Evolutionary conservation across 495 filamentous ascomycete species (phyloP), one percentile per base, ranked within the genome.

Genomic region (Jackrogersella minutella): DNA sequence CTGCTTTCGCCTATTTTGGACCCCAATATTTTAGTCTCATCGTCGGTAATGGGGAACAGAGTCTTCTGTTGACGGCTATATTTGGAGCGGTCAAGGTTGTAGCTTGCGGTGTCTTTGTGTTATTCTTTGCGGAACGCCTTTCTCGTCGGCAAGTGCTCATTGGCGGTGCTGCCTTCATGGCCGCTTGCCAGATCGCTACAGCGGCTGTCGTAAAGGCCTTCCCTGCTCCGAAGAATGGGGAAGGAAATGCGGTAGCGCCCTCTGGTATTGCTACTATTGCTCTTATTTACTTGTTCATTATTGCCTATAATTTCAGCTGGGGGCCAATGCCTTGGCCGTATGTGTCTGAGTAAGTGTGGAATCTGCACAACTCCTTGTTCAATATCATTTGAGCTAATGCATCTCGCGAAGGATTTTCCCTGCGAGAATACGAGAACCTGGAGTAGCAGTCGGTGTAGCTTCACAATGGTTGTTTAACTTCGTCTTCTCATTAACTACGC

Each of bases 391-490:
- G 76, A 11, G 76, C 77, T 80, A 78, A 79, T n/a, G n/a, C 1
- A 78, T 76, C 56, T 62, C 50, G 0, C 67, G 72, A 9, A 83
- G 83, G 60, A 84, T 83, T 50, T 84, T 84, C 69, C 78, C 82
- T 0, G 76, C 78, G 0, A 77, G 81, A 1, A 81, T 84, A 14
- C 74, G 82, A 39, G 81, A 78, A 58, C 64, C 80, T 3, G 81
- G 80, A 16, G 75, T 81, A 1, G 81, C 78, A 1, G 58, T 72
- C 8, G 72, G 72, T 21, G 69, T 74, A n/a, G 77, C 79, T n/a
- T 76, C 77, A 0, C 81, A 85, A 43, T 85, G 82, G 83, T 68
- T 83, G 0, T 83, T 79, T 51, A 83, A 81, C 46, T 84, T 84
- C 61, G 70, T 84, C 1, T 81, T 85, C 73, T 80, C 80, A 2